A percentile compares a stretch with the other conserved stretches of the same genome.
These are phyloP conservation scores for Plectosphaerella plurivora DNA, from an alignment of 2,329 filamentous ascomycete genomes.

Conservation along the genomic window DNA sequence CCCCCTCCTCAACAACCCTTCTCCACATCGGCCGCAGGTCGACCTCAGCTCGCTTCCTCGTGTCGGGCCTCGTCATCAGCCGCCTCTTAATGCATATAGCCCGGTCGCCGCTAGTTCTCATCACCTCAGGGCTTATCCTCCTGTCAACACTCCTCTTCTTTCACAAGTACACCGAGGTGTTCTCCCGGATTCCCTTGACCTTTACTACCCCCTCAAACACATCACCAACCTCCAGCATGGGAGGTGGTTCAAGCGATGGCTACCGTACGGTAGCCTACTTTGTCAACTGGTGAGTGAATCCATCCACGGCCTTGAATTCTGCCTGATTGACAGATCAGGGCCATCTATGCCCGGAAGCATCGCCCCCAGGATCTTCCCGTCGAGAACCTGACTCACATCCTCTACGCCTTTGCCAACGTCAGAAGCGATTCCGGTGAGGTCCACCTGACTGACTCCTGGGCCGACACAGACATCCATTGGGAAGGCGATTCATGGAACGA, in stretches of 20 bases:
- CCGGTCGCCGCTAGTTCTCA: conserved; percentile 2
- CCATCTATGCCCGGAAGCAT: conserved; percentile 82
- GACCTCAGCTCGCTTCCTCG: no score
- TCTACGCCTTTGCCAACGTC: conserved; percentile 90
- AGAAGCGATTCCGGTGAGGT: conserved; percentile 76
- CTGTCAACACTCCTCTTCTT: conserved; percentile 14
- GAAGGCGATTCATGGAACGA: conserved; percentile 68
- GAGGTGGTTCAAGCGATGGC: conserved; percentile 38
- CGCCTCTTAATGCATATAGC: conserved; percentile 9
- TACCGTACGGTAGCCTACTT: conserved; percentile 70
- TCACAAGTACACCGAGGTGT: conserved; percentile 12
- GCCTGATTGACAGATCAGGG: conserved; percentile 38
- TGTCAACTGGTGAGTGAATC: conserved; percentile 56
- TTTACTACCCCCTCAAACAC: conserved; percentile 2
- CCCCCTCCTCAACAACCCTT: no score
- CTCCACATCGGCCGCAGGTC: no score
- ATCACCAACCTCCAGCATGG: conserved; percentile 25
- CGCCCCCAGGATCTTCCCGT: conserved; percentile 79
- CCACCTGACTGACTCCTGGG: conserved; percentile 57
- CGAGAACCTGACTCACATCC: conserved; percentile 78
- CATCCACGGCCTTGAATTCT: not conserved
- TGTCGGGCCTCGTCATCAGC: no score
- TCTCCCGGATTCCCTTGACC: conserved; percentile 4
- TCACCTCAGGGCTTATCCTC: conserved; percentile 15
- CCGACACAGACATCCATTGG: conserved; percentile 70